phyloP scores from a whole-genome alignment of 2,329 filamentous ascomycete genomes.

The Aureobasidium namibiae region DNA sequence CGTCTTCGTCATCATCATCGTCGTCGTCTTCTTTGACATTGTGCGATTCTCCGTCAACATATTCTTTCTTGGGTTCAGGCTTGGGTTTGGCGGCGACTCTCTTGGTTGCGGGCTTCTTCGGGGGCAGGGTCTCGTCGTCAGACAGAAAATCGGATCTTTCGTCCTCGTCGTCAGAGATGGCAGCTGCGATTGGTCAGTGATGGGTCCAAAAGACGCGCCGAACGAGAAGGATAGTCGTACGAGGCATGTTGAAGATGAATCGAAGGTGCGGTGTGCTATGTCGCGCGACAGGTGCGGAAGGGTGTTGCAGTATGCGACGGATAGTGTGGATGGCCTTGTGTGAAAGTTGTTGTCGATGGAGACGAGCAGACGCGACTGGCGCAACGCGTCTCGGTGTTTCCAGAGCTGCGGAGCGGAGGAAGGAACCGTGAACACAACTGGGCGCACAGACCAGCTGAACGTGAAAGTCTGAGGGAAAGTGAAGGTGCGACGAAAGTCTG shows the following conservation, averaged over 20 bases:
- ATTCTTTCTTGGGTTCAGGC: slow-evolving; percentile 16
- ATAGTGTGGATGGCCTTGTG: background rate
- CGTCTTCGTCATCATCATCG: slow-evolving; percentile 29
- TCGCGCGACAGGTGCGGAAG: background rate
- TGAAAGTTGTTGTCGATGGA: background rate
- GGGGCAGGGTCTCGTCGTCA: slow-evolving; percentile 22
- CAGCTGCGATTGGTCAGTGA: slow-evolving; percentile 22
- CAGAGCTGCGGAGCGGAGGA: background rate
- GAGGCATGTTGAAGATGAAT: slow-evolving; percentile 10
- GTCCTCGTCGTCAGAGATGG: slow-evolving; percentile 32
- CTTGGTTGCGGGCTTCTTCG: slow-evolving; percentile 18
- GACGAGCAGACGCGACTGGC: background rate
- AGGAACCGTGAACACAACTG: background rate
- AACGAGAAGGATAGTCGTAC: background rate
- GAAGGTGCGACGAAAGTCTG: slow-evolving; percentile 1
- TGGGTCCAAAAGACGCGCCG: background rate
- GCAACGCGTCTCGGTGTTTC: slow-evolving; percentile 1
- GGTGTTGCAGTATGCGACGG: background rate
- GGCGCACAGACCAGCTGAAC: background rate
- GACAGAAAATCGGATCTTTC: slow-evolving; percentile 25
- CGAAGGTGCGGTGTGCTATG: background rate
- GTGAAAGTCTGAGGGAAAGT: slow-evolving; percentile 2
- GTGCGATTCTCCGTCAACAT: slow-evolving; percentile 22
- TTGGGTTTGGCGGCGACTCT: background rate
- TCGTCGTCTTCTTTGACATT: slow-evolving; percentile 23